Conservation (phyloP, 257 asterid genomes). For the Ehretia macrophylla region DNA sequence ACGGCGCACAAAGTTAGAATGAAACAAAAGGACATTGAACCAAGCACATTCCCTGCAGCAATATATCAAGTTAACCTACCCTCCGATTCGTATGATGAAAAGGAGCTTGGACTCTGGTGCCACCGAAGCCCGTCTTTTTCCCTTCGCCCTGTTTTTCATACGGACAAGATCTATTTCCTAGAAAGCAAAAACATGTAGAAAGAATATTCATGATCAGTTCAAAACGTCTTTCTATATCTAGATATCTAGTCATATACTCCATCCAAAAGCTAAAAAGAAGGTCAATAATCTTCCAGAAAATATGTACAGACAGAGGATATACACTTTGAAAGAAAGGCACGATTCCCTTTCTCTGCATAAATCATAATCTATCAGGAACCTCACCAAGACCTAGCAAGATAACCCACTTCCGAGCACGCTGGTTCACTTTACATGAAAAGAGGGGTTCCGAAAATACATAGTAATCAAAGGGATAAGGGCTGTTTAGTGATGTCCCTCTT, state of each 20-base stretch:
- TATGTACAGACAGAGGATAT: no score
- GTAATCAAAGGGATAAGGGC: no score
- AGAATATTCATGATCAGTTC: not conserved
- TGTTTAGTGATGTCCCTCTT: no score
- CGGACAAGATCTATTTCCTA: slow-evolving; percentile 83
- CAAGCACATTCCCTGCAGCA: not conserved
- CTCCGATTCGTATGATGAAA: slow-evolving; percentile 77
- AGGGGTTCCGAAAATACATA: no score
- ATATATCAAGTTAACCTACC: slow-evolving; percentile 38
- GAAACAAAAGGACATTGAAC: not conserved
- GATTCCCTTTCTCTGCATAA: no score
- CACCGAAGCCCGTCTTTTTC: slow-evolving; percentile 24
- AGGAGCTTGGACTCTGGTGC: slow-evolving; percentile 54
- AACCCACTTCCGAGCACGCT: no score
- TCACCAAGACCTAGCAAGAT: no score
- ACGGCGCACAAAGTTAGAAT: slow-evolving; percentile 3
- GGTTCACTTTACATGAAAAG: no score
- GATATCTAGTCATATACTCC: not conserved
- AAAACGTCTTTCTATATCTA: not conserved
- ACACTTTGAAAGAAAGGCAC: no score
- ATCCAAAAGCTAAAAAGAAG: not conserved
- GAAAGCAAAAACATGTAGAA: not conserved
- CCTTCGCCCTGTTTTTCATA: slow-evolving; percentile 76
- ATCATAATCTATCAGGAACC: no score
- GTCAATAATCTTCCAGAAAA: no score